phyloP scores from a whole-genome alignment of 441 rosid species.

The Euphorbia celastroides region DNA sequence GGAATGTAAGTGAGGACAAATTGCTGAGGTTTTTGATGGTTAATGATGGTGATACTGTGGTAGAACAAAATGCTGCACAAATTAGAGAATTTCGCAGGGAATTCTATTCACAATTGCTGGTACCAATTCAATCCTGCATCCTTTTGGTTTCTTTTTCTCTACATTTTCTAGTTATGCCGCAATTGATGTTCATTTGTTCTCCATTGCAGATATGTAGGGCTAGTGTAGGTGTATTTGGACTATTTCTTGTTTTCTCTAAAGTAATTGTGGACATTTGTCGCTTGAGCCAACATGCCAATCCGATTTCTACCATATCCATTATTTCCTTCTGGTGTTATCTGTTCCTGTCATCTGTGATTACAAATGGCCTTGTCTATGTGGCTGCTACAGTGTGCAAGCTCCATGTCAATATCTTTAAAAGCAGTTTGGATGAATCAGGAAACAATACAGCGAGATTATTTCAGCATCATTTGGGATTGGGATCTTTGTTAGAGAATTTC shows the following conservation, averaged over 20 bases:
- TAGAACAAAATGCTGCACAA: too few species aligned
- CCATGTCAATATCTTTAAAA: neutral
- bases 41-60: too few species aligned
- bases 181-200: too few species aligned
- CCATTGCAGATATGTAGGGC: neutral
- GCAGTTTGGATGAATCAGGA: neutral
- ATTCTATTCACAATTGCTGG: too few species aligned
- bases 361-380: neutral
- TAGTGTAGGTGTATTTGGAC: neutral
- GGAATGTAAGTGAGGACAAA: too few species aligned
- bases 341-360: neutral
- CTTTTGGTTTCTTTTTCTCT: too few species aligned
- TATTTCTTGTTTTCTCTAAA: neutral
- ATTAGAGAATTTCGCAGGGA: too few species aligned
- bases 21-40: too few species aligned
- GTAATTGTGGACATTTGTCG: neutral
- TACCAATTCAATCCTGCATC: too few species aligned
- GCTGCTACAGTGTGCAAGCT: neutral
- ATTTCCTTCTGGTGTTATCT: neutral
- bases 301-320: neutral
- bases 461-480: neutral
- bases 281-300: neutral
- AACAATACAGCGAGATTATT: neutral
- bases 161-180: too few species aligned
- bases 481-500: neutral